Conservation (phyloP, 768 basidiomycete genomes). For the Lyophyllum decastes region DNA sequence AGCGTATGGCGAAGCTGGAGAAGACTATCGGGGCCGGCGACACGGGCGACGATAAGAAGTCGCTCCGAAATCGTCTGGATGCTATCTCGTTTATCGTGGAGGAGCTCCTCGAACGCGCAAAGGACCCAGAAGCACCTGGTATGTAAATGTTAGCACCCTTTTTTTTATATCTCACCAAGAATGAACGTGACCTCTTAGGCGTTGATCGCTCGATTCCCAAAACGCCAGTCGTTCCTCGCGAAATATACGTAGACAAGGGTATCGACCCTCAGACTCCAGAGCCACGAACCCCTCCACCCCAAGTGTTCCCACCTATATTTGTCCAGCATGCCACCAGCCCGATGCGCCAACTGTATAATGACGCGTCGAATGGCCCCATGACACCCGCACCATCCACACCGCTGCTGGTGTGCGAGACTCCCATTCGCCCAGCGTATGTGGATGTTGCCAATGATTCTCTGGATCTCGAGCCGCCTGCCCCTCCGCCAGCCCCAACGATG, state of each 20-base stretch:
- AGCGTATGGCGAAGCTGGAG: constrained; percentile 19
- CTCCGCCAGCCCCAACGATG: not conserved
- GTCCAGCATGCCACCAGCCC: not conserved
- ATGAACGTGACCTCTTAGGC: too few relatives aligned
- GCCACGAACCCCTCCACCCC: not conserved
- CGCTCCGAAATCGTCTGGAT: constrained; percentile 18
- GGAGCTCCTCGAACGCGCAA: constrained; percentile 21
- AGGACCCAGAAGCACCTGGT: constrained; percentile 22
- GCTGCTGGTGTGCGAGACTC: not conserved
- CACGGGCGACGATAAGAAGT: constrained; percentile 3
- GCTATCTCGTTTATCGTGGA: constrained; percentile 20
- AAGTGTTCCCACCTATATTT: not conserved
- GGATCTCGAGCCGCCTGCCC: not conserved
- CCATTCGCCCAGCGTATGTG: not conserved
- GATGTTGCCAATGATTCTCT: not conserved
- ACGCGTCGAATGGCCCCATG: not conserved
- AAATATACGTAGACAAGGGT: not conserved
- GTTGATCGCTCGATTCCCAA: too few relatives aligned
- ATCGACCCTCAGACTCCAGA: not conserved
- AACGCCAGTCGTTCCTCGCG: not conserved
- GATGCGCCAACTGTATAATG: not conserved
- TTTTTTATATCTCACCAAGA: too few relatives aligned
- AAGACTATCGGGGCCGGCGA: constrained; percentile 17
- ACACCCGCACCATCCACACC: not conserved
- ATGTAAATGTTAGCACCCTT: not conserved